These are phyloP conservation scores for Chalciporus sp. DNA, from an alignment of 1,284 basidiomycete species.

Conservation along the genomic window DNA sequence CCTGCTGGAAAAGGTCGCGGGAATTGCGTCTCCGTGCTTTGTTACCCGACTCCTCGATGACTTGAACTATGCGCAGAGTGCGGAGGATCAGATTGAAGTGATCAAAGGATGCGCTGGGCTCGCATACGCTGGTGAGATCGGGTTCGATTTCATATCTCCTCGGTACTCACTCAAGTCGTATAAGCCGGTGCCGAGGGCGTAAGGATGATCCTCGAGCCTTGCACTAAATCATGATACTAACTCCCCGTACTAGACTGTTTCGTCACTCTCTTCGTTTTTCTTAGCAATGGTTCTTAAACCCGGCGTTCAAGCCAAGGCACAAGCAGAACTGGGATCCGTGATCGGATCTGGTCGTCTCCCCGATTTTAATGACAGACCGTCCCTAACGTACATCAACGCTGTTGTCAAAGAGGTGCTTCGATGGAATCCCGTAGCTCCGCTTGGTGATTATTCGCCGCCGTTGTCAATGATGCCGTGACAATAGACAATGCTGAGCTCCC, in stretches of 20 bases:
- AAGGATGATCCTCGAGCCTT: slow-evolving; percentile 1
- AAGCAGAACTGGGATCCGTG: slow-evolving; percentile 46
- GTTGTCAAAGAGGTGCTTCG: slow-evolving; percentile 53
- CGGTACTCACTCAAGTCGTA: slow-evolving; percentile 10
- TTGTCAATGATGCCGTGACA: slow-evolving; percentile 1
- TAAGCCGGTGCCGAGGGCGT: slow-evolving; percentile 36
- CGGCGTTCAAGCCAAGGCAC: slow-evolving; percentile 47
- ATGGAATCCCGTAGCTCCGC: slow-evolving; percentile 54
- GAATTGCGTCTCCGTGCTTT: slow-evolving; percentile 35
- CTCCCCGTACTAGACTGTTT: slow-evolving; percentile 39
- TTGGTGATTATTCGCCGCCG: slow-evolving; percentile 38
- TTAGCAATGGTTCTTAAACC: slow-evolving; percentile 53
- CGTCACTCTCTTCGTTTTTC: slow-evolving; percentile 47
- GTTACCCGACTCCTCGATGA: slow-evolving; percentile 32
- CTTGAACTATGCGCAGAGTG: slow-evolving; percentile 9
- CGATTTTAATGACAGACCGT: slow-evolving; percentile 46
- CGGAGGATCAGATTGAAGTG: slow-evolving; percentile 25
- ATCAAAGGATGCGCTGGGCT: slow-evolving; percentile 36
- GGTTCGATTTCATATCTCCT: neutral
- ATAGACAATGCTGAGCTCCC: slow-evolving; percentile 14
- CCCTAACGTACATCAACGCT: slow-evolving; percentile 46
- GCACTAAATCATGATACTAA: slow-evolving; percentile 9
- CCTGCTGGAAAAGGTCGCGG: slow-evolving; percentile 17
- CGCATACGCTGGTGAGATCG: slow-evolving; percentile 33
- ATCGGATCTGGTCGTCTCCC: slow-evolving; percentile 46